Evolutionary conservation across 2,329 filamentous ascomycete genomes (phyloP).

Genomic region (Penicillium sp.): DNA sequence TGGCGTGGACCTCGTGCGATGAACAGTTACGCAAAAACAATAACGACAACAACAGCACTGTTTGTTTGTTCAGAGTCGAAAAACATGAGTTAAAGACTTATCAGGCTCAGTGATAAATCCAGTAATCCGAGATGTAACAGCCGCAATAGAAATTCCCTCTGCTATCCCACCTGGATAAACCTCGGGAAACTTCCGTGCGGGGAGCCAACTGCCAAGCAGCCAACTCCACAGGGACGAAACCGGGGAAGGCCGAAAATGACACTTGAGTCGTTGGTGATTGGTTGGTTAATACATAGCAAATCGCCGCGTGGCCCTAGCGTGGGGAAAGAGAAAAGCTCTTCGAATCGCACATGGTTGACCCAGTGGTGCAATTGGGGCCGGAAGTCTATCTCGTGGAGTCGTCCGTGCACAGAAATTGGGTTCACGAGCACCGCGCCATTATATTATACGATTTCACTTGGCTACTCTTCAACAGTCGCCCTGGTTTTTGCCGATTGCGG

Average conservation of each 20-base stretch:
- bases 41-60: no score
- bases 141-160: neutral
- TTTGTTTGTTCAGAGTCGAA: neutral
- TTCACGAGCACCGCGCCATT: neutral
- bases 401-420: slow-evolving; percentile 1
- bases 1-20: neutral
- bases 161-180: neutral
- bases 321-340: neutral
- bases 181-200: slow-evolving; percentile 13
- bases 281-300: neutral
- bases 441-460: neutral
- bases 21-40: neutral
- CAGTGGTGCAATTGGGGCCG: neutral
- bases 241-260: slow-evolving; percentile 2
- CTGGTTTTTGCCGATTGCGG: slow-evolving; percentile 1
- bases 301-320: neutral
- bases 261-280: slow-evolving; percentile 2
- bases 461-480: neutral
- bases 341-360: neutral
- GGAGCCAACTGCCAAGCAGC: slow-evolving; percentile 3
- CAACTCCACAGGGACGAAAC: slow-evolving; percentile 5
- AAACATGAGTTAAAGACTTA: neutral
- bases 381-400: neutral
- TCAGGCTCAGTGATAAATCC: no score
- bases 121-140: neutral